Evolutionary conservation across 2,329 filamentous ascomycete species (phyloP).

Genomic region (Macrophomina pseudophaseolina): DNA sequence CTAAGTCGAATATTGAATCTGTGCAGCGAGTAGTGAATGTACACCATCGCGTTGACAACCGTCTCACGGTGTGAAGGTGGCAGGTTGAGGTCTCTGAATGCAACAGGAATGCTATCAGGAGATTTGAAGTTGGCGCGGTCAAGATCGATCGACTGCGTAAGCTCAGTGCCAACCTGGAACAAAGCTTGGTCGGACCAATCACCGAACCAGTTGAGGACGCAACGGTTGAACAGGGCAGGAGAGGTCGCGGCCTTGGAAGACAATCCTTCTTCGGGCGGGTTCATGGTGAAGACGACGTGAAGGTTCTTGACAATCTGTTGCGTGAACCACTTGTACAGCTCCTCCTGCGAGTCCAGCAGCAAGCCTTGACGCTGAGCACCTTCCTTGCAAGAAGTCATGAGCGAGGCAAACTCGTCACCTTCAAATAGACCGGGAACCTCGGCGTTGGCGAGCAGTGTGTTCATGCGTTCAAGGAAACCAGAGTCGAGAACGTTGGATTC

Average conservation of each 20-base stretch:
- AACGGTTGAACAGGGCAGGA: conserved; percentile 98
- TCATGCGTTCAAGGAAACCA: conserved; percentile 98
- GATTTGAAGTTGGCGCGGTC: conserved; percentile 85
- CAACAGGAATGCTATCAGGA: conserved; percentile 90
- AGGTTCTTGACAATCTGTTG: conserved; percentile 99
- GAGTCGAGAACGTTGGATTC: conserved; percentile 98
- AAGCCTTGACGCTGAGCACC: conserved; percentile 95
- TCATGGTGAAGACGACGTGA: conserved; percentile 99
- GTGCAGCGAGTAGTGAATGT: conserved; percentile 94
- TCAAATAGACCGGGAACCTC: conserved; percentile 98
- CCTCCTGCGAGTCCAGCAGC: conserved; percentile 94
- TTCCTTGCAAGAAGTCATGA: conserved; percentile 99
- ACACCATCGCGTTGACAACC: conserved; percentile 97
- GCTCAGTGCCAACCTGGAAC: conserved; percentile 94
- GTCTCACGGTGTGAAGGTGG: conserved; percentile 90
- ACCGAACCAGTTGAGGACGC: conserved; percentile 99
- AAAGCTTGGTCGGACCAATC: conserved; percentile 99
- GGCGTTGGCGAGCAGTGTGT: conserved; percentile 97
- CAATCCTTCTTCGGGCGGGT: conserved; percentile 92
- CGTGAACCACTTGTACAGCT: conserved; percentile 99
- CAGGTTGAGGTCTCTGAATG: conserved; percentile 81
- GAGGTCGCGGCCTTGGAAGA: conserved; percentile 97
- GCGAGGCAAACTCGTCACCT: conserved; percentile 95
- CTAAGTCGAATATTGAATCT: conserved; percentile 85
- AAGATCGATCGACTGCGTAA: conserved; percentile 94